Evolutionary conservation across 2,329 filamentous ascomycete species (phyloP), one percentile per base, ranked within the genome.

Genomic region (Arthroderma sp.): DNA sequence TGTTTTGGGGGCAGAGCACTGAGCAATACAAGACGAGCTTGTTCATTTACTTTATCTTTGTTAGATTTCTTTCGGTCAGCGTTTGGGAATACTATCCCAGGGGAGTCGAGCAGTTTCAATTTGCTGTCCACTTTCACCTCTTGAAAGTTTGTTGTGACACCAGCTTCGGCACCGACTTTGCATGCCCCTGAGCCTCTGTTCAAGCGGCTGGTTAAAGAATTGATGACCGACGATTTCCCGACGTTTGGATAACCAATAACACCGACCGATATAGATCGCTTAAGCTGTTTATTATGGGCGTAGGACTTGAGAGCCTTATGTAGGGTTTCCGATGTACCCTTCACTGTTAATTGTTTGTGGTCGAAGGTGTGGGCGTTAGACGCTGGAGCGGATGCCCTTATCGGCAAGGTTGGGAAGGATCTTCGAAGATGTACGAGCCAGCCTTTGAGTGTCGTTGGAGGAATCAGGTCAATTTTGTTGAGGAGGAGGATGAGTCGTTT

Each of bases 171-270:
- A 48, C 88, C 88, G 1, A 85, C 83, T 1, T 88, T 88, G 62
- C 87, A 94, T 37, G 86, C 83, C 32, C 74, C 72, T 54, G 74
- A 69, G 33, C 76, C 77, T 52, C 73, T 71, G 57, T 76, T 79
- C 54, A 94, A 71, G 33, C 86, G 78, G 33, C 83, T 80, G 15
- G 86, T 82, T 45, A 95, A 78, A 10, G 87, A 85, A 64, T 95
- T 95, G 73, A 95, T 94, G 57, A 95, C 86, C 42, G 87, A 94
- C 29, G 86, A 94, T 71, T 95, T 95, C 61, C 88, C 88, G 48
- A 94, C 88, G 62, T 95, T 95, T 56, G 88, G 88, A 64, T 94
- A 95, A 29, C 88, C 88, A 55, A 95, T 93, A 50, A 95, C 85
- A 52, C 88, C 88, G 49, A 95, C 88, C 15, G 85, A 88, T 56